A percentile compares a stretch with the other conserved stretches of the same genome.
Conservation (phyloP, 2,329 filamentous ascomycete genomes). For the Colletotrichum zoysiae region DNA sequence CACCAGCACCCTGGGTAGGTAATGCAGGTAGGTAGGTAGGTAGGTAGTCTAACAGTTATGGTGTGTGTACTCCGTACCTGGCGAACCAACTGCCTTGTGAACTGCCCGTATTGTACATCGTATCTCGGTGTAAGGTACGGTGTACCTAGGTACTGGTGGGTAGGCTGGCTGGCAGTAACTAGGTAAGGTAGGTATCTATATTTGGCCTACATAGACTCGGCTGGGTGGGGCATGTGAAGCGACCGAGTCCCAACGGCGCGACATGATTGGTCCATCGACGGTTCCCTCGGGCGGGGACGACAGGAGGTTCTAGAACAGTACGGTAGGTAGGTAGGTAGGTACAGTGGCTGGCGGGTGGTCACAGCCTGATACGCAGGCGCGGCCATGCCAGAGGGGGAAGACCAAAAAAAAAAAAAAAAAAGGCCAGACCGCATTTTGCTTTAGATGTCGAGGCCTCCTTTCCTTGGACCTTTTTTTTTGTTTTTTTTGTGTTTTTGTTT, state of each 20-base stretch:
- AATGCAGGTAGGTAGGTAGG: too few species aligned
- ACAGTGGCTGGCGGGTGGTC: constrained; percentile 10
- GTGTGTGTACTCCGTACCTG: too few species aligned
- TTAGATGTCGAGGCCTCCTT: constrained; percentile 1
- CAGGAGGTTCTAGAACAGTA: constrained; percentile 27
- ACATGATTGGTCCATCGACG: constrained; percentile 17
- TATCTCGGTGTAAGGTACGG: too few species aligned
- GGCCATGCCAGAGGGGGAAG: neutral
- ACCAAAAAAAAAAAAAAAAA: constrained; percentile 12
- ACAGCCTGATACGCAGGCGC: constrained; percentile 30
- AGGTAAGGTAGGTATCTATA: too few species aligned
- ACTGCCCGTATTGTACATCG: too few species aligned
- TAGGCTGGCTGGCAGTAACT: neutral
- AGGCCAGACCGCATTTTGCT: constrained; percentile 27
- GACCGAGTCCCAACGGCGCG: neutral
- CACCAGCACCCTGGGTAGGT: too few species aligned
- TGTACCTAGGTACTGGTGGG: too few species aligned
- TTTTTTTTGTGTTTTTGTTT: neutral
- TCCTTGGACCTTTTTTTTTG: neutral
- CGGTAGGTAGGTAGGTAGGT: neutral
- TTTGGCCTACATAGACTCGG: neutral
- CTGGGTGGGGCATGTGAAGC: constrained; percentile 35
- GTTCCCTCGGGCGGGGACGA: neutral
- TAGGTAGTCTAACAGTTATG: too few species aligned
- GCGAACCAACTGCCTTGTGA: too few species aligned